Conservation (phyloP, 2,329 filamentous ascomycete species). For the Nigrograna mackinnonii region DNA sequence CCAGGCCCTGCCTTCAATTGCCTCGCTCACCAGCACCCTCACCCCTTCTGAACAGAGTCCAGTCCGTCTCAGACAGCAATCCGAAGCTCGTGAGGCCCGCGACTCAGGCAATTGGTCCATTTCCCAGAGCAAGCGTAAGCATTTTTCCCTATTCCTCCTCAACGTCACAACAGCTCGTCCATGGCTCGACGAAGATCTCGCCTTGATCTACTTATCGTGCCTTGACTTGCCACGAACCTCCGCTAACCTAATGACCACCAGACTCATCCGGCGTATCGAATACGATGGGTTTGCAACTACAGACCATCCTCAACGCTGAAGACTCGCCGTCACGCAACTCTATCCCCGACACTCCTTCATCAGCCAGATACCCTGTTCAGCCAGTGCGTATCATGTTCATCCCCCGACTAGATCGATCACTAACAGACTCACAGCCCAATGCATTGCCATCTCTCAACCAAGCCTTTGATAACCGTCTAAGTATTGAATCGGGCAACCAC, state of each 20-base stretch:
- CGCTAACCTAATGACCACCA: conserved; percentile 18
- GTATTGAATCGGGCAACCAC: conserved; percentile 54
- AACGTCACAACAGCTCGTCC: no score
- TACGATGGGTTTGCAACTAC: conserved; percentile 52
- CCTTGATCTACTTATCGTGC: background rate
- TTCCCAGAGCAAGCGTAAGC: conserved; percentile 59
- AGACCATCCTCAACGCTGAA: conserved; percentile 54
- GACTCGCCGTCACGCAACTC: conserved; percentile 50
- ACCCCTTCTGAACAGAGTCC: conserved; percentile 36
- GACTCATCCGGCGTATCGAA: conserved; percentile 49
- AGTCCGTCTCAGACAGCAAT: conserved; percentile 33
- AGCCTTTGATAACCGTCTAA: conserved; percentile 50
- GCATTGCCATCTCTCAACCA: conserved; percentile 63
- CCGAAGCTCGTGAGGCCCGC: conserved; percentile 54
- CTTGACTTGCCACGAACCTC: background rate
- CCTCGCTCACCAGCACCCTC: conserved; percentile 39
- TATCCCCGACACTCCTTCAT: conserved; percentile 48
- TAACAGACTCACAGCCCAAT: conserved; percentile 31
- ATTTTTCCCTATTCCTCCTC: conserved; percentile 3
- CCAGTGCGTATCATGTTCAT: conserved; percentile 1
- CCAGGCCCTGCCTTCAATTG: conserved; percentile 42
- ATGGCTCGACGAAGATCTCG: no score
- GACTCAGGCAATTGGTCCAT: conserved; percentile 65
- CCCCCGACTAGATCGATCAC: conserved; percentile 11
- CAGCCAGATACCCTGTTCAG: conserved; percentile 35